phyloP scores from a whole-genome alignment of 352 stramenopile genomes.

The Globisporangium irregulare region DNA sequence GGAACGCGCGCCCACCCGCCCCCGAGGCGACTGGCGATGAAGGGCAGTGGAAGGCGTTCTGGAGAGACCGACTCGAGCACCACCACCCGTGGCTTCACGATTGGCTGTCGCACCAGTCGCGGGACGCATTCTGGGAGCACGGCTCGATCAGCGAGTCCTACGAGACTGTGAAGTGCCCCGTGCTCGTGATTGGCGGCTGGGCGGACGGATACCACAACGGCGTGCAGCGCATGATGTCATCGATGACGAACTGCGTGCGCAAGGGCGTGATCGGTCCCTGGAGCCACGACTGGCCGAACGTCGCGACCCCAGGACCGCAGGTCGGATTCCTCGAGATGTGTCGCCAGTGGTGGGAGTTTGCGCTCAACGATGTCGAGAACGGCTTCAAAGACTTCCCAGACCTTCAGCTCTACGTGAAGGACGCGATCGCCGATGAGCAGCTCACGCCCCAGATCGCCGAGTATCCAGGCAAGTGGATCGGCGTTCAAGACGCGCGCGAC shows the following conservation, averaged over 20 bases:
- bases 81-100: constrained; percentile 48
- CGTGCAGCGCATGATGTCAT: constrained; percentile 38
- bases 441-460: constrained; percentile 32
- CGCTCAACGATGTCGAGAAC: constrained; percentile 30
- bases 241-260: constrained; percentile 30
- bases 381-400: constrained; percentile 27
- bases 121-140: constrained; percentile 47
- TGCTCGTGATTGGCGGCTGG: constrained; percentile 45
- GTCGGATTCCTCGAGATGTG: constrained; percentile 52
- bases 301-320: constrained; percentile 38
- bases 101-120: constrained; percentile 40
- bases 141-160: constrained; percentile 45
- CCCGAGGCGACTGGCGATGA: constrained; percentile 33
- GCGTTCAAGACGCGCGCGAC: constrained; percentile 25
- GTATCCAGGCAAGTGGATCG: constrained; percentile 42
- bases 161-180: constrained; percentile 30
- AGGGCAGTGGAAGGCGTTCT: constrained; percentile 27
- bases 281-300: constrained; percentile 56
- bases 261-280: constrained; percentile 46
- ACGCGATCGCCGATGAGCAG: constrained; percentile 25
- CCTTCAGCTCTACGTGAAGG: constrained; percentile 48
- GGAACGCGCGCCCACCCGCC: constrained; percentile 38
- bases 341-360: constrained; percentile 42
- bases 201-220: constrained; percentile 53
- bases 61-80: constrained; percentile 33